phyloP scores from a whole-genome alignment of 345 rosid species.

The Schrenkiella parvula region DNA sequence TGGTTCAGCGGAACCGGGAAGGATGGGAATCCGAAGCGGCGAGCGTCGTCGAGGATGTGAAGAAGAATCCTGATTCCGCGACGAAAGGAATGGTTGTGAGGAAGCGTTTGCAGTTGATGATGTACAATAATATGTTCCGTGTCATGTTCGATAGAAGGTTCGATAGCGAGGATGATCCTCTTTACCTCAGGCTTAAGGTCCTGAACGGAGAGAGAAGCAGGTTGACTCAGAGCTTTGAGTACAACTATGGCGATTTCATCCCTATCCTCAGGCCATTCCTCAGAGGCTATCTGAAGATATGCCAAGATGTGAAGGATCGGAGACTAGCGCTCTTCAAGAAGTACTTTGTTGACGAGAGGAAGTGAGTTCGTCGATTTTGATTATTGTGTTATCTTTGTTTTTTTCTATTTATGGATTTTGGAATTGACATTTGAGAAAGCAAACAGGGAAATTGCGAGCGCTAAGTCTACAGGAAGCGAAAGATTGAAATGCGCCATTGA shows the following conservation, averaged over 20 bases:
- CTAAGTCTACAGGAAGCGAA: conserved; percentile 49
- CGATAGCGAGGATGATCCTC: conserved; percentile 85
- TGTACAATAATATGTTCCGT: conserved; percentile 94
- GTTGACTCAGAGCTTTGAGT: conserved; percentile 93
- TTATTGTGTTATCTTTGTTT: not conserved
- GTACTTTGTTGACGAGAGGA: conserved; percentile 84
- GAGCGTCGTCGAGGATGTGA: conserved; percentile 65
- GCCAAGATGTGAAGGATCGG: conserved; percentile 81
- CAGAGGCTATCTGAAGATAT: conserved; percentile 83
- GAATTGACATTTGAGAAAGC: not conserved
- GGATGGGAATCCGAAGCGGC: conserved; percentile 85
- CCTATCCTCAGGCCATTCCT: conserved; percentile 91
- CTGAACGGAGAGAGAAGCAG: conserved; percentile 94
- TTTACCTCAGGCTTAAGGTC: conserved; percentile 65
- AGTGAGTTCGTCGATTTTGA: conserved; percentile 40
- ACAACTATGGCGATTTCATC: conserved; percentile 93
- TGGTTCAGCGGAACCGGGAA: conserved; percentile 66
- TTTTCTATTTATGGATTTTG: not conserved
- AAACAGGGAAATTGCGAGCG: conserved; percentile 60
- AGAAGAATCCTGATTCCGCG: conserved; percentile 61
- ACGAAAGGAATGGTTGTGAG: conserved; percentile 70
- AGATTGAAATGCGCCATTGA: conserved; percentile 90
- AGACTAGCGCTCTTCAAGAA: conserved; percentile 87
- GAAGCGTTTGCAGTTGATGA: conserved; percentile 76
- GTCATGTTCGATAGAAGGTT: conserved; percentile 94